These are phyloP conservation scores for Novymonas esmeraldas DNA, from an alignment of 208 protist genomes.

Conservation along the genomic window DNA sequence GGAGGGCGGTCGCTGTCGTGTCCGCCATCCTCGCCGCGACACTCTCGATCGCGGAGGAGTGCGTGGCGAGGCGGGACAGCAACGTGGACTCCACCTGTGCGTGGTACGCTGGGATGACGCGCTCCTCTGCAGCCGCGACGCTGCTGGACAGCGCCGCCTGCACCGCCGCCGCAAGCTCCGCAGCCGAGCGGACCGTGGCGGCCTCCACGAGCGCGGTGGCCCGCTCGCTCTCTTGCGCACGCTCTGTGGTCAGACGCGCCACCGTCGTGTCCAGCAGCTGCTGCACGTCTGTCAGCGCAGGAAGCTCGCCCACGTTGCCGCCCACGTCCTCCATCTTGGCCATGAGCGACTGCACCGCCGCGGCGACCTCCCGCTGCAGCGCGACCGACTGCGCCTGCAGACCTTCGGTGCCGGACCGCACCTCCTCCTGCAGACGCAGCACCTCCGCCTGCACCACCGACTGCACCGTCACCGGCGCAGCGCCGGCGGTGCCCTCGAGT, in stretches of 20 bases:
- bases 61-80: slow-evolving; percentile 7
- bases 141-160: slow-evolving; percentile 22
- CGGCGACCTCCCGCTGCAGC: slow-evolving; percentile 4
- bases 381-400: not conserved
- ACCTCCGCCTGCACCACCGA: slow-evolving; percentile 24
- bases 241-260: slow-evolving; percentile 7
- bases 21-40: slow-evolving; percentile 2
- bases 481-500: slow-evolving; percentile 2
- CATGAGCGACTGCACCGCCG: slow-evolving; percentile 10
- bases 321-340: slow-evolving; percentile 15
- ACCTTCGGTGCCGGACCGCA: slow-evolving; percentile 4
- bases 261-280: slow-evolving; percentile 28
- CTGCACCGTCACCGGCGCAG: slow-evolving; percentile 13
- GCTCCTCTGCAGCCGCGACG: slow-evolving; percentile 14
- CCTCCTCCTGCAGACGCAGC: slow-evolving; percentile 8
- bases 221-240: slow-evolving; percentile 7
- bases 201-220: slow-evolving; percentile 17
- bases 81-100: slow-evolving; percentile 13
- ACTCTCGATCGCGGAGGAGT: slow-evolving; percentile 14
- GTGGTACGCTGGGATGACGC: slow-evolving; percentile 20
- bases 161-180: slow-evolving; percentile 11
- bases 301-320: slow-evolving; percentile 8
- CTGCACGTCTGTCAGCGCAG: slow-evolving; percentile 28
- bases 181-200: slow-evolving; percentile 10
- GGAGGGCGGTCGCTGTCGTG: slow-evolving; percentile 21